Evolutionary conservation across 495 filamentous ascomycete species (phyloP).

Genomic region (Penicillium bovifimosum): DNA sequence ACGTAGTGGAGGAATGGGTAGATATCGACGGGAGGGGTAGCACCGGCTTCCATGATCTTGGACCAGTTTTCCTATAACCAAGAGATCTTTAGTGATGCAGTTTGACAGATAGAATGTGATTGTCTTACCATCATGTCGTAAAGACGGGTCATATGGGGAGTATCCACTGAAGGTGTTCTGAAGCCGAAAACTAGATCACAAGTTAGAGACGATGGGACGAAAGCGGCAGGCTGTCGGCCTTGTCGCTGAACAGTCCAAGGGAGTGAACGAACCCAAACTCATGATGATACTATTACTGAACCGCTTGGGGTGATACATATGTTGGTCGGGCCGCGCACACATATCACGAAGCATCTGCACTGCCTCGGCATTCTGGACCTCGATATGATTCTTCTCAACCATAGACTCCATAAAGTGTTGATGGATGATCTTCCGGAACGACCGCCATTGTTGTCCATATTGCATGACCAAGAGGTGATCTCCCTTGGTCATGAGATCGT

Average conservation of each 20-base stretch:
- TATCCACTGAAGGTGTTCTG: background rate
- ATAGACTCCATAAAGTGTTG: conserved; percentile 32
- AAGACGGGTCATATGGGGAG: conserved; percentile 1
- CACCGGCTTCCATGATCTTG: conserved; percentile 35
- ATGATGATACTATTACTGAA: conserved; percentile 39
- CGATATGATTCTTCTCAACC: background rate
- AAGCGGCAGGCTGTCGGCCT: background rate
- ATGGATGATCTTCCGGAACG: conserved; percentile 25
- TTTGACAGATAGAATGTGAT: background rate
- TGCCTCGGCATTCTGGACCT: conserved; percentile 18
- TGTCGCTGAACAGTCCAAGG: background rate
- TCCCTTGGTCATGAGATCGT: background rate
- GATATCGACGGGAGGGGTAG: conserved; percentile 45
- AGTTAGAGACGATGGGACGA: too few relatives aligned
- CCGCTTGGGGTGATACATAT: conserved; percentile 43
- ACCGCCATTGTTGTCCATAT: conserved; percentile 19
- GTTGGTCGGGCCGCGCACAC: conserved; percentile 16
- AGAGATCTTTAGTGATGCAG: background rate
- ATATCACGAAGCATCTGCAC: conserved; percentile 27
- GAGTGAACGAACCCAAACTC: background rate
- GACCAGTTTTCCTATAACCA: background rate
- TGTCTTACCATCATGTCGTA: background rate
- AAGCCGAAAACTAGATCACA: background rate
- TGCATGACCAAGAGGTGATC: conserved; percentile 27
- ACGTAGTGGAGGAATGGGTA: conserved; percentile 33